Evolutionary conservation across 2,329 filamentous ascomycete species (phyloP).

Genomic region (Apiospora koreana): DNA sequence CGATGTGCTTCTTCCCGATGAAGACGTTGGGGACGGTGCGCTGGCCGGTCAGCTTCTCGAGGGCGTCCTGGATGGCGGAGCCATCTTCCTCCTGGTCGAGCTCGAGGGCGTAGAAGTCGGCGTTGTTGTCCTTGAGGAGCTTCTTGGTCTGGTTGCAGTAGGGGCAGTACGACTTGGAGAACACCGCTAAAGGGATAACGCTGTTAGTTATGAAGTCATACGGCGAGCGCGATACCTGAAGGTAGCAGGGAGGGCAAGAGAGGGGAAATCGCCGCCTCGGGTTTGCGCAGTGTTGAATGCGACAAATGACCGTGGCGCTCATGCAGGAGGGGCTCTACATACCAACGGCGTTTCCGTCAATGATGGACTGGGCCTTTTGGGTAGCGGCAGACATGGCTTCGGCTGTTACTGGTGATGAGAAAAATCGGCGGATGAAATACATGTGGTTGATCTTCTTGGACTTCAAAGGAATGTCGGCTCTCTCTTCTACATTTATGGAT

Average conservation of each 20-base stretch:
- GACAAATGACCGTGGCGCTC: background rate
- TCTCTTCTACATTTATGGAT: background rate
- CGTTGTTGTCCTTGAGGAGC: conserved; percentile 67
- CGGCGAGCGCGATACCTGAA: background rate
- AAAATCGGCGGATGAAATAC: conserved; percentile 70
- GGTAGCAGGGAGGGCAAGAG: background rate
- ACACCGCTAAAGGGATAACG: conserved; percentile 66
- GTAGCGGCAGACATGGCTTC: conserved; percentile 80
- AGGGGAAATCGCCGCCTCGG: background rate
- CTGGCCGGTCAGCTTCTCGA: conserved; percentile 79
- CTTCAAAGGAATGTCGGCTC: background rate
- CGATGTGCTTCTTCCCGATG: conserved; percentile 88
- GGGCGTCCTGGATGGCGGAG: conserved; percentile 76
- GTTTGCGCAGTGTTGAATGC: background rate
- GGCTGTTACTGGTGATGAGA: conserved; percentile 53
- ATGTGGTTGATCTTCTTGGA: conserved; percentile 33
- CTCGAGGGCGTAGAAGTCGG: conserved; percentile 76
- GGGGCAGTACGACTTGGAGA: conserved; percentile 96
- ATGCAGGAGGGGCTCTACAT: conserved; percentile 35
- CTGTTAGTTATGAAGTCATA: conserved; percentile 12
- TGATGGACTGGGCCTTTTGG: conserved; percentile 80
- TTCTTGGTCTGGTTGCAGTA: conserved; percentile 84
- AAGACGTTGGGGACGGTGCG: conserved; percentile 94
- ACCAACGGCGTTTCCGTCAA: conserved; percentile 87
- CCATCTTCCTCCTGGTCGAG: conserved; percentile 86